Percentiles rank a stretch among this genome's conserved stretches.
Evolutionary conservation across 805 yeast genomes (phyloP).

Genomic region (Pichia nakasei): DNA sequence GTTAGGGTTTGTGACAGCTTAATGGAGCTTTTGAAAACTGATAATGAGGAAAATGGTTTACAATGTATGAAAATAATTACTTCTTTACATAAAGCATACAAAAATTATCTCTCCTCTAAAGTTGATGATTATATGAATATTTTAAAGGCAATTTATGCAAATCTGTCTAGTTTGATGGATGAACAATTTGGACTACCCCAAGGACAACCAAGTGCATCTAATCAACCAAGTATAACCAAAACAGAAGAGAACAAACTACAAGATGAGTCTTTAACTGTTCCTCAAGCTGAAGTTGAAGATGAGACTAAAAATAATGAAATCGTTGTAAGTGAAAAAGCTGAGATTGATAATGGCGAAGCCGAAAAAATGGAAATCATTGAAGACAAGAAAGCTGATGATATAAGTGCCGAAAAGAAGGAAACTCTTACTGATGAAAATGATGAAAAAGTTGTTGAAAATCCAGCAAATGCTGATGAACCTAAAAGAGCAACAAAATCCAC

Average conservation of each 20-base stretch:
- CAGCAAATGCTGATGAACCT: neutral
- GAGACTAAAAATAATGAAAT: no score
- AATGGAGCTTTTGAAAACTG: conserved; percentile 52
- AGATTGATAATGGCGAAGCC: no score
- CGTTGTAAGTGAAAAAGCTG: no score
- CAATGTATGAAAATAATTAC: conserved; percentile 83
- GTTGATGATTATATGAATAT: conserved; percentile 74
- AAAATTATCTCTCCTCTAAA: conserved; percentile 52
- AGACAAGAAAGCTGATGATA: neutral
- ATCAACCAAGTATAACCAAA: no score
- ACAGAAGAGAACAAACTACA: no score
- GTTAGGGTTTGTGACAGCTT: conserved; percentile 49
- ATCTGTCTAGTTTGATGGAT: conserved; percentile 66
- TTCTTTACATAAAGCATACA: conserved; percentile 77
- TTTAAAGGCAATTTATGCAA: conserved; percentile 67
- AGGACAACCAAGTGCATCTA: neutral
- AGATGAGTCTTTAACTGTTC: no score
- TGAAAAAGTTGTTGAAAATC: neutral
- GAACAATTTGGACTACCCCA: conserved; percentile 45
- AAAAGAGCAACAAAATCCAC: neutral
- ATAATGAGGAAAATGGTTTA: conserved; percentile 94
- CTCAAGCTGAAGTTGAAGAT: no score
- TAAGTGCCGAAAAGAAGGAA: conserved; percentile 2
- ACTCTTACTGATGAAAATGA: neutral
- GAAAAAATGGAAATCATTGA: neutral